Percentiles rank a stretch among this genome's conserved stretches.
Conservation (phyloP, 371 early-diverging fungal genomes). For the Mucor racemosus region DNA sequence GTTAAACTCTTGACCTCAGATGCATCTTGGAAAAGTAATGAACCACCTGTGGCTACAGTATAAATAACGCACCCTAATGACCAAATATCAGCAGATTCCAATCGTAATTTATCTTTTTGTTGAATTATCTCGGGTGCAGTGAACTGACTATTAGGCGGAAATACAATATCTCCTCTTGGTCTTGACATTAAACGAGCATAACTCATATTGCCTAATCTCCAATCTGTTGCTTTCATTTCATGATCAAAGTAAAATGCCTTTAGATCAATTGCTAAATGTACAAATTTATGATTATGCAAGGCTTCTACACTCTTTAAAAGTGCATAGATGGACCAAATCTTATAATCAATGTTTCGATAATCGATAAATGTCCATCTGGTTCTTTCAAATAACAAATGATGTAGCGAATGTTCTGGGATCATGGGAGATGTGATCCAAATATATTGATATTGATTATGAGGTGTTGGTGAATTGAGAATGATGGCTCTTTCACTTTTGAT, state of each 20-base stretch:
- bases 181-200: not conserved
- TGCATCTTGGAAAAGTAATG: slow-evolving; percentile 8
- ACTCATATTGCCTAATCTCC: slow-evolving; percentile 24
- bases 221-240: slow-evolving; percentile 19
- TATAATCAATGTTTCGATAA: slow-evolving; percentile 14
- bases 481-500: slow-evolving; percentile 24
- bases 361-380: slow-evolving; percentile 10
- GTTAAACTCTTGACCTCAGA: slow-evolving; percentile 12
- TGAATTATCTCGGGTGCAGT: slow-evolving; percentile 20
- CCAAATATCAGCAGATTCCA: slow-evolving; percentile 22
- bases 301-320: slow-evolving; percentile 20
- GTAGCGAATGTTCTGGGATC: slow-evolving; percentile 20
- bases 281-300: slow-evolving; percentile 19
- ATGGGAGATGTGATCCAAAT: slow-evolving; percentile 35
- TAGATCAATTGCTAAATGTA: slow-evolving; percentile 22
- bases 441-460: slow-evolving; percentile 20
- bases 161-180: not conserved
- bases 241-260: slow-evolving; percentile 22
- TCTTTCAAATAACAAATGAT: slow-evolving; percentile 13
- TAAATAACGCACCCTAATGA: slow-evolving; percentile 29
- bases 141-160: not conserved
- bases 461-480: slow-evolving; percentile 22
- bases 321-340: slow-evolving; percentile 24
- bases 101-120: not conserved
- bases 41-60: slow-evolving; percentile 14